Base-by-base conservation (phyloP, 495 filamentous ascomycete genomes). In the Melanomma pulvis-pyrius region DNA sequence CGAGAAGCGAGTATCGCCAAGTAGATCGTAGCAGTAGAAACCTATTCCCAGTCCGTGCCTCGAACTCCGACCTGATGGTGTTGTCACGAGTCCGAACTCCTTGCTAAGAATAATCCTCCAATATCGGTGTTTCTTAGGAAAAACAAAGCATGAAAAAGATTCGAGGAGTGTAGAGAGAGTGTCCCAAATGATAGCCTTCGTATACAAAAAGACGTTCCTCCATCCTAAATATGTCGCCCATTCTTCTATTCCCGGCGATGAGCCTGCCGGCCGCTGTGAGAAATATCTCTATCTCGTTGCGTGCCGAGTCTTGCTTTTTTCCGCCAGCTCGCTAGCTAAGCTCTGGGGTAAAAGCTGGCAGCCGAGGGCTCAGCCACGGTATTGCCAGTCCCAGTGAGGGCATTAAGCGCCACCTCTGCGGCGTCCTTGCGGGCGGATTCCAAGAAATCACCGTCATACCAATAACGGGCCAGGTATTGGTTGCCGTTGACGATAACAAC, bases 381-480 rank as follows among this genome's bases (percentile, higher is more conserved):
- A 12, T 41, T 59, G 1, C 25, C 9, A 1, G 21, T 58, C 2
- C 47, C 46, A 12, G 63, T 67, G 29, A 67, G 46, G 48, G 3
- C 7, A 17, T 56, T 53, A 2, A 58, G 32, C 7, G 70, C 70
- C 13, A 62, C 29, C 41, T 72, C 70, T 1, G 70, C 65, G 22
- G 70, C 70, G 48, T 72, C 70, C 29, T 72, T 66, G 25, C 67
- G 56, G 2, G 70, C 65, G 50, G 67, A 63, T 19, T 67, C 53
- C 13, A 55, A 21, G 36, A 55, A 64, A 9, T 9, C 24, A 3
- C 61, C 61, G 30, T 72, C 70, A 47, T 72, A 72, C 61, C 61
- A 72, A 58, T 52, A 72, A 28, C 67, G 61, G 12, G 70, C 70
- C 8, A 36, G 19, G 36, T 70, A 62, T 8, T 50, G 15, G 19